Conservation (phyloP, 352 stramenopile species). For the Thraustotheca clavata region DNA sequence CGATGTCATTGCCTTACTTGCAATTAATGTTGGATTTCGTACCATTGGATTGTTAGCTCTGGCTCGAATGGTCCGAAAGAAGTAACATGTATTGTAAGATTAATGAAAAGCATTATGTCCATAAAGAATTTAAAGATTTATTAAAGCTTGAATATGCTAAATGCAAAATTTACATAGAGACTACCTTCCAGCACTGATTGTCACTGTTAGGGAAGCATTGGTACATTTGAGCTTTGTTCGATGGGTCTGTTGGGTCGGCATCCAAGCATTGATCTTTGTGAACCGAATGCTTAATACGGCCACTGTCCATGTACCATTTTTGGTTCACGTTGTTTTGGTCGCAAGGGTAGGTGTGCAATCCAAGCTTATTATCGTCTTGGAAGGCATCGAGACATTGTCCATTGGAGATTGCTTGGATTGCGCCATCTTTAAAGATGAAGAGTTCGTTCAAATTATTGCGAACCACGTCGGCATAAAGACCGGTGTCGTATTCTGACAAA, state of each 20-base stretch:
- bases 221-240: not conserved
- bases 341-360: conserved; percentile 43
- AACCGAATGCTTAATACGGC: conserved; percentile 33
- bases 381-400: conserved; percentile 29
- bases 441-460: not conserved
- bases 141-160: no score
- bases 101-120: no score
- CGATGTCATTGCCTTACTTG: conserved; percentile 26
- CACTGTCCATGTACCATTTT: conserved; percentile 46
- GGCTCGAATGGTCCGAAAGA: conserved; percentile 17
- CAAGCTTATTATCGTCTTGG: not conserved
- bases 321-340: conserved; percentile 49
- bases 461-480: not conserved
- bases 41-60: conserved; percentile 29
- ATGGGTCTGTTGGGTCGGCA: conserved; percentile 25
- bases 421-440: not conserved
- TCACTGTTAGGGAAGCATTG: not conserved
- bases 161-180: not conserved
- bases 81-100: no score
- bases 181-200: conserved; percentile 3
- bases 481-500: not conserved
- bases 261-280: conserved; percentile 50
- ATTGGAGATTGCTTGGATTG: not conserved
- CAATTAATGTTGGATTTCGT: conserved; percentile 30
- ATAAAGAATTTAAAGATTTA: no score